Evolutionary conservation across 1,139 yeast species (phyloP).

Genomic region (Martiniozyma asiatica): DNA sequence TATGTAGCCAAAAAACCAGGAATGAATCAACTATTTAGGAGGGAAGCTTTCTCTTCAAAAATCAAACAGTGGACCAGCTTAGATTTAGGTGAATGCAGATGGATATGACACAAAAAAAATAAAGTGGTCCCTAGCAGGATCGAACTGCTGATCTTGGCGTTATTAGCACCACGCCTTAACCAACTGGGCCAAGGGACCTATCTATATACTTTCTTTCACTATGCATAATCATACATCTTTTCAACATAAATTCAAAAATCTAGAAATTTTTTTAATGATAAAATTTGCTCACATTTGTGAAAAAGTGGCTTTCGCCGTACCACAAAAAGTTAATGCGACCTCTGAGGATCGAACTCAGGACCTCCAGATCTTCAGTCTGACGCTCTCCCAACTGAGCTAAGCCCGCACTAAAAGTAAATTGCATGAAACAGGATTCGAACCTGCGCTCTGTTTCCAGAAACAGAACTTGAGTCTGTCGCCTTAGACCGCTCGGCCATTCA

Average conservation of each 20-base stretch:
- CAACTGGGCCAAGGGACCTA: slow-evolving; percentile 82
- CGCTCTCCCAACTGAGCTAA: slow-evolving; percentile 89
- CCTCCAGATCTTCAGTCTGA: slow-evolving; percentile 88
- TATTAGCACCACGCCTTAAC: slow-evolving; percentile 85
- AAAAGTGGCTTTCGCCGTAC: neutral
- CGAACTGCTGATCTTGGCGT: slow-evolving; percentile 38
- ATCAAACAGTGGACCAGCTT: too few species aligned
- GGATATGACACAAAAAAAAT: slow-evolving; percentile 9
- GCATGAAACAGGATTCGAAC: slow-evolving; percentile 17
- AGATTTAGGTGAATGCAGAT: too few species aligned
- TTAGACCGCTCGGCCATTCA: too few species aligned
- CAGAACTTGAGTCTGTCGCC: slow-evolving; percentile 19
- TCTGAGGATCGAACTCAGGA: slow-evolving; percentile 93
- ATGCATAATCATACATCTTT: too few species aligned
- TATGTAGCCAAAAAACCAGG: too few species aligned
- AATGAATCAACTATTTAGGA: too few species aligned
- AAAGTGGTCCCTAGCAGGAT: slow-evolving; percentile 71
- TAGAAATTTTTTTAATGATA: too few species aligned
- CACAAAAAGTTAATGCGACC: slow-evolving; percentile 40
- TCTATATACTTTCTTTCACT: too few species aligned
- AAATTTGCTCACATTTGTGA: too few species aligned
- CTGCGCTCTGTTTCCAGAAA: slow-evolving; percentile 18
- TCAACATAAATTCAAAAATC: too few species aligned
- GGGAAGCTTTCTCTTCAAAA: too few species aligned
- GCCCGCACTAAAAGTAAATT: slow-evolving; percentile 19